Evolutionary conservation across 2,329 filamentous ascomycete genomes (phyloP).

Genomic region (Coleophoma crateriformis): DNA sequence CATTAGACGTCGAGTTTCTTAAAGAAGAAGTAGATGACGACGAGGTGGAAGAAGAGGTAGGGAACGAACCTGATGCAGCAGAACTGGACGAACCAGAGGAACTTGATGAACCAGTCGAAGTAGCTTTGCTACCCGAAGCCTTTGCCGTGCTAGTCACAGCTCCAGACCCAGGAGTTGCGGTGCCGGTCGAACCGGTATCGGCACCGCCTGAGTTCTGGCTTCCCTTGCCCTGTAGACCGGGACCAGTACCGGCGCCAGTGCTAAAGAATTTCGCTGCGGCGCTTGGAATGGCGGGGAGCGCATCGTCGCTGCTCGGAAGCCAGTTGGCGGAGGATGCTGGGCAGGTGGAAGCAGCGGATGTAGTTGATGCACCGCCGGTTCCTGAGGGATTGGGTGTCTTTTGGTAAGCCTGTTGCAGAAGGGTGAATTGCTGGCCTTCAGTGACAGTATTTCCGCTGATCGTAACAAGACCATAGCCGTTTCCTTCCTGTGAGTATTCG

Average conservation of each 20-base stretch:
- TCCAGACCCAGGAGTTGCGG: slow-evolving; percentile 19
- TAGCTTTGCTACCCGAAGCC: not conserved
- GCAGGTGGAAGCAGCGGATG: slow-evolving; percentile 33
- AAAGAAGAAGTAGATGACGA: not conserved
- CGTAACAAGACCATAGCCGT: slow-evolving; percentile 58
- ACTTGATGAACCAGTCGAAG: not conserved
- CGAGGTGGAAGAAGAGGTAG: not conserved
- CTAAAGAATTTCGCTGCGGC: slow-evolving; percentile 34
- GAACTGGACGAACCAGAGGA: not conserved
- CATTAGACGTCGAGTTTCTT: not conserved
- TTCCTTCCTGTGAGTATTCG: slow-evolving; percentile 80
- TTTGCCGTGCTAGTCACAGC: slow-evolving; percentile 9
- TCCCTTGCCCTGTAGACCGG: slow-evolving; percentile 28
- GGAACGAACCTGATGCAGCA: not conserved
- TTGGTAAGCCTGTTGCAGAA: slow-evolving; percentile 37
- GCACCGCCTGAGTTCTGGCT: slow-evolving; percentile 20
- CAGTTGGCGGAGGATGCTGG: slow-evolving; percentile 38
- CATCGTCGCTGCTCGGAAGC: slow-evolving; percentile 35
- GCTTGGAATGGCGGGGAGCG: slow-evolving; percentile 42
- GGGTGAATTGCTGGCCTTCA: slow-evolving; percentile 38
- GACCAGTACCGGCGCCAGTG: slow-evolving; percentile 41
- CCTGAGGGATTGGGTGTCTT: slow-evolving; percentile 39
- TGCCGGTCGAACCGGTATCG: slow-evolving; percentile 17
- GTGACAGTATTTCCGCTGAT: slow-evolving; percentile 29
- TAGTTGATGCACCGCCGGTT: slow-evolving; percentile 43